Percentiles rank a stretch among this genome's conserved stretches.
Evolutionary conservation across 345 rosid species (phyloP).

Genomic region (Citrus unshiu): DNA sequence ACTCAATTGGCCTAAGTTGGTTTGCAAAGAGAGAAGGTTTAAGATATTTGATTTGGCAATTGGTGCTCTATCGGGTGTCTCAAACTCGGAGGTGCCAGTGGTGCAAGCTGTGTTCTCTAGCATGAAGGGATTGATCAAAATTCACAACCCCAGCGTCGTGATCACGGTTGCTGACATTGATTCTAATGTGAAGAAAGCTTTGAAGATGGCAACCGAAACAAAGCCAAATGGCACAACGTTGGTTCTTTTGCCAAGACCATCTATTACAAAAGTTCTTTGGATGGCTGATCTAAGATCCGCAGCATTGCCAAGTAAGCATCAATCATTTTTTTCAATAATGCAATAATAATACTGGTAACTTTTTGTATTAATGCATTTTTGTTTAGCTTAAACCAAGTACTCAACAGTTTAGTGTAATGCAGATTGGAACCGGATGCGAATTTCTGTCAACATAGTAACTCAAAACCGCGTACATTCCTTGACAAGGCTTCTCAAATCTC

Average conservation of each 20-base stretch:
- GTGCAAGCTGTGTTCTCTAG: slow-evolving; percentile 81
- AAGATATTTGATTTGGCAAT: slow-evolving; percentile 83
- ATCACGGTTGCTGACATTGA: slow-evolving; percentile 75
- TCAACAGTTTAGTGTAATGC: slow-evolving; percentile 15
- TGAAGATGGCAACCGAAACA: slow-evolving; percentile 79
- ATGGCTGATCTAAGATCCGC: slow-evolving; percentile 96
- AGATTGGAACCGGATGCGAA: slow-evolving; percentile 95
- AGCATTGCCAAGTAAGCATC: slow-evolving; percentile 84
- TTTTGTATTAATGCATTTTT: not conserved
- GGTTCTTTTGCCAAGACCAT: slow-evolving; percentile 67
- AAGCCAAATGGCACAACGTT: slow-evolving; percentile 46
- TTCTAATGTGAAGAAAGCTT: slow-evolving; percentile 73
- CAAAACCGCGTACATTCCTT: slow-evolving; percentile 77
- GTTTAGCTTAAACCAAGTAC: not conserved
- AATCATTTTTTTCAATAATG: no score
- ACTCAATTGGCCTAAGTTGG: slow-evolving; percentile 72
- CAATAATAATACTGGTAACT: not conserved
- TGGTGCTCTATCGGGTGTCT: slow-evolving; percentile 55
- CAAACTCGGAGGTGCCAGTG: slow-evolving; percentile 90
- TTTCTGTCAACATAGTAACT: slow-evolving; percentile 86
- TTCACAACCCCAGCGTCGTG: slow-evolving; percentile 90
- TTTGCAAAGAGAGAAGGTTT: slow-evolving; percentile 79
- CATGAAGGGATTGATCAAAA: slow-evolving; percentile 85
- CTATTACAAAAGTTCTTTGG: slow-evolving; percentile 86
- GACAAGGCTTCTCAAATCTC: slow-evolving; percentile 70